These are phyloP conservation scores for Striga asiatica DNA, from an alignment of 257 asterid species.

Conservation along the genomic window DNA sequence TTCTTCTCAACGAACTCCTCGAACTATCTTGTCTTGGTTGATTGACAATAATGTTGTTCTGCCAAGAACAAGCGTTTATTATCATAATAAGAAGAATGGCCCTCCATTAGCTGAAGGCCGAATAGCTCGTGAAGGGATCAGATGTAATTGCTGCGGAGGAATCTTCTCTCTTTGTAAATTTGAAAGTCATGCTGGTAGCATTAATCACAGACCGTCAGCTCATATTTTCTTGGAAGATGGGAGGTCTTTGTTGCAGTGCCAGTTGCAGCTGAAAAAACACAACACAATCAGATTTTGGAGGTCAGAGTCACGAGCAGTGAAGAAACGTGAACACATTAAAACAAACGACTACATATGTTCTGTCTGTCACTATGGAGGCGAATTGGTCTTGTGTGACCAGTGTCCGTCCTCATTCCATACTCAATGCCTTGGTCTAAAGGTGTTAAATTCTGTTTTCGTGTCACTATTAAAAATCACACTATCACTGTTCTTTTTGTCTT, in stretches of 20 bases:
- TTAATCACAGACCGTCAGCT: conserved; percentile 42
- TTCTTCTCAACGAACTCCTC: conserved; percentile 43
- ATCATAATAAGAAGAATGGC: conserved; percentile 29
- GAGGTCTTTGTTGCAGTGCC: conserved; percentile 64
- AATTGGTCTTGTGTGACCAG: conserved; percentile 65
- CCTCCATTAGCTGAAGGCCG: conserved; percentile 42
- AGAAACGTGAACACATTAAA: conserved; percentile 13
- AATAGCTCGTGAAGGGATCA: conserved; percentile 78
- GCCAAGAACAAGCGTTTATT: conserved; percentile 60
- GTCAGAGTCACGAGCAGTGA: conserved; percentile 19
- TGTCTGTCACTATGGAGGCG: conserved; percentile 79
- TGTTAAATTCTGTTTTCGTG: conserved; percentile 13
- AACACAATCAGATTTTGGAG: conserved; percentile 10
- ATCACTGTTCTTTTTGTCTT: not conserved
- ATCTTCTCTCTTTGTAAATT: conserved; percentile 46
- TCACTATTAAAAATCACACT: not conserved
- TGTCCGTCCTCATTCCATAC: conserved; percentile 89
- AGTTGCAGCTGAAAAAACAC: conserved; percentile 30
- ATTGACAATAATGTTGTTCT: conserved; percentile 57
- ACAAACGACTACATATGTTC: conserved; percentile 70
- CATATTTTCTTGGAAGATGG: conserved; percentile 71
- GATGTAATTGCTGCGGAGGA: conserved; percentile 59
- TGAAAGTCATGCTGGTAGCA: conserved; percentile 74
- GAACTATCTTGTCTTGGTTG: conserved; percentile 64
- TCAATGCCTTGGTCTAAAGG: conserved; percentile 81